phyloP scores from a whole-genome alignment of 768 basidiomycete species.

The Naganishia vishniacii region DNA sequence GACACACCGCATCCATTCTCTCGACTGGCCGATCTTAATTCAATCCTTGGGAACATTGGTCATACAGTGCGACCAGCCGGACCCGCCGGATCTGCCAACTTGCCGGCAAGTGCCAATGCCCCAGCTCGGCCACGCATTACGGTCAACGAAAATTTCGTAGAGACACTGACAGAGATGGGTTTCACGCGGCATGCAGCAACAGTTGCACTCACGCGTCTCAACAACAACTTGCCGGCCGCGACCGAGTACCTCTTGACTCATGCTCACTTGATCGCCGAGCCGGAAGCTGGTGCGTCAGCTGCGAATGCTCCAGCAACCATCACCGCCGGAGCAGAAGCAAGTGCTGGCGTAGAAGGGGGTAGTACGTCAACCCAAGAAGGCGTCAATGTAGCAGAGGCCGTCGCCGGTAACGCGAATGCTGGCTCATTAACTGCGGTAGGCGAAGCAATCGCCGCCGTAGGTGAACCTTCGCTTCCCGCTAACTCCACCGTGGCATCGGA shows the following conservation, averaged over 20 bases:
- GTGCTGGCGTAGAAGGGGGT: no score
- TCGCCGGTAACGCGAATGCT: conserved; percentile 4
- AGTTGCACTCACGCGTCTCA: conserved; percentile 71
- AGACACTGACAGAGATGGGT: conserved; percentile 90
- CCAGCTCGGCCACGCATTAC: not conserved
- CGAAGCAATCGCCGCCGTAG: conserved; percentile 21
- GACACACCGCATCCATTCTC: conserved; percentile 23
- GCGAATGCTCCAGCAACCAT: conserved; percentile 5
- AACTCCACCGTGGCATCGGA: not conserved
- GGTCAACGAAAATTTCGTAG: conserved; percentile 50
- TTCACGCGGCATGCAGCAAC: conserved; percentile 84
- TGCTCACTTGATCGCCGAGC: conserved; percentile 38
- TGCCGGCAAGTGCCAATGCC: not conserved
- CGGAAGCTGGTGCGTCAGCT: conserved; percentile 7
- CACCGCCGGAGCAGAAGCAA: conserved; percentile 12
- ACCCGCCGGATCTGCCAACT: not conserved
- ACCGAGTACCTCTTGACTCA: conserved; percentile 79
- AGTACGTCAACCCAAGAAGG: conserved; percentile 6
- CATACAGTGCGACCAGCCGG: not conserved
- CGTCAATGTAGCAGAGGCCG: conserved; percentile 21
- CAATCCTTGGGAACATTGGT: conserved; percentile 29
- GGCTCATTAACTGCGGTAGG: not conserved
- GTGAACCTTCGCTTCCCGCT: not conserved
- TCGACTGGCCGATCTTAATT: conserved; percentile 17
- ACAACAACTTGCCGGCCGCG: conserved; percentile 83